phyloP scores from a whole-genome alignment of 352 stramenopile genomes.

The Phytopythium cucurbitacearum region DNA sequence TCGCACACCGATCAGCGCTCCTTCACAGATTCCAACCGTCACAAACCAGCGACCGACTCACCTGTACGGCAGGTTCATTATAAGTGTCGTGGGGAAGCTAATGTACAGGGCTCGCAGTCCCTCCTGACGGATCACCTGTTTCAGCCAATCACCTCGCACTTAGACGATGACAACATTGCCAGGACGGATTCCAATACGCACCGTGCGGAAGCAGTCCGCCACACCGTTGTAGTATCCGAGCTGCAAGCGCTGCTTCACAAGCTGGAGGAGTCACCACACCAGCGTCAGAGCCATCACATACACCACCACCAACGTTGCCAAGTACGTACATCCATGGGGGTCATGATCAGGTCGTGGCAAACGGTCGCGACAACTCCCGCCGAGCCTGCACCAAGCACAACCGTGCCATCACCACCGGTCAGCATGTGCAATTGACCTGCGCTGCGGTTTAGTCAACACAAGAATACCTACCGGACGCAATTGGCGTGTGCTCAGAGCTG shows the following conservation, averaged over 20 bases:
- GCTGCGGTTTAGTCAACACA: background rate
- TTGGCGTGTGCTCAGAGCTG: slow-evolving; percentile 56
- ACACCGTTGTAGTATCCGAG: slow-evolving; percentile 97
- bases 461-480: slow-evolving; percentile 39
- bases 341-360: slow-evolving; percentile 98
- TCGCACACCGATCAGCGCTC: background rate
- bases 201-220: slow-evolving; percentile 83
- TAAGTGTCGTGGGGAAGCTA: slow-evolving; percentile 96
- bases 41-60: slow-evolving; percentile 8
- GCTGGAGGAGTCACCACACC: slow-evolving; percentile 29
- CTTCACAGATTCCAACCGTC: background rate
- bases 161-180: no score
- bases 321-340: slow-evolving; percentile 91
- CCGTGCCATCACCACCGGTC: background rate
- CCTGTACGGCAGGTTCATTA: slow-evolving; percentile 98
- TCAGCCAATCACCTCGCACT: background rate
- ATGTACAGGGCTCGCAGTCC: slow-evolving; percentile 87
- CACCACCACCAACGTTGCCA: background rate
- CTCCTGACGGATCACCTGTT: slow-evolving; percentile 71
- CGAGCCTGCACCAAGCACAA: slow-evolving; percentile 43
- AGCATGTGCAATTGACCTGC: background rate
- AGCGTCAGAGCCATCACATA: slow-evolving; percentile 1
- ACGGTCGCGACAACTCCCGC: slow-evolving; percentile 93
- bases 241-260: slow-evolving; percentile 99
- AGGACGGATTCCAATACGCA: slow-evolving; percentile 12